Conservation (phyloP, 2,329 filamentous ascomycete genomes). For the Emmonsia crescens region DNA sequence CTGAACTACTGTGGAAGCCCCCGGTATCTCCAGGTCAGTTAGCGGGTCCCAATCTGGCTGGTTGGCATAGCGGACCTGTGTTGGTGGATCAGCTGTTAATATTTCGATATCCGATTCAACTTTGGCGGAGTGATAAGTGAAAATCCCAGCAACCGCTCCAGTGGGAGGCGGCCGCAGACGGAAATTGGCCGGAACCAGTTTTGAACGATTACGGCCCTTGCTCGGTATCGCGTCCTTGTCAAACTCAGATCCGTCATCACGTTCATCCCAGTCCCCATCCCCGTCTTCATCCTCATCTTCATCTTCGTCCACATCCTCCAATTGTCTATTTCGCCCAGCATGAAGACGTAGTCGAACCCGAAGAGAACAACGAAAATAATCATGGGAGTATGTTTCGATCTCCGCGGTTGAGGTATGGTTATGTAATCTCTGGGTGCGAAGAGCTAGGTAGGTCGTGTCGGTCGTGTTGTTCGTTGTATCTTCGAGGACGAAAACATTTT, state of each 20-base stretch:
- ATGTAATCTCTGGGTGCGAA: slow-evolving; percentile 36
- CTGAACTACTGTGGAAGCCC: slow-evolving; percentile 21
- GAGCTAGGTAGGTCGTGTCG: slow-evolving; percentile 34
- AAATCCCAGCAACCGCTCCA: slow-evolving; percentile 42
- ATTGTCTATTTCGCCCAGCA: slow-evolving; percentile 1
- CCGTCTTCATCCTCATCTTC: not conserved
- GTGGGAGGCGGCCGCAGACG: slow-evolving; percentile 21
- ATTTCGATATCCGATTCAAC: slow-evolving; percentile 46
- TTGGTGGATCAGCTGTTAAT: slow-evolving; percentile 36
- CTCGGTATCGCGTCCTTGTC: not conserved
- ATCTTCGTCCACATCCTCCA: slow-evolving; percentile 9
- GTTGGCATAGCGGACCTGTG: slow-evolving; percentile 34
- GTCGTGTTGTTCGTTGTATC: slow-evolving; percentile 13
- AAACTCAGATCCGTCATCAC: not conserved
- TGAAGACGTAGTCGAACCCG: slow-evolving; percentile 37
- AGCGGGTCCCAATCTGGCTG: slow-evolving; percentile 32
- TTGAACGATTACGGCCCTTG: not conserved
- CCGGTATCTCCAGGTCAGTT: slow-evolving; percentile 24
- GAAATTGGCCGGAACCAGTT: not conserved
- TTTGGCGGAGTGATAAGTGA: slow-evolving; percentile 38
- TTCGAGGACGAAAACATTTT: slow-evolving; percentile 37
- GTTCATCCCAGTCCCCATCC: not conserved
- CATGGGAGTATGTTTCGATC: slow-evolving; percentile 36
- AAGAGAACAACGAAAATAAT: slow-evolving; percentile 39
- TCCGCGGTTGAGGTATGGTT: slow-evolving; percentile 39